Conservation (phyloP, 208 protist species). For the Trypanosoma vivax region DNA sequence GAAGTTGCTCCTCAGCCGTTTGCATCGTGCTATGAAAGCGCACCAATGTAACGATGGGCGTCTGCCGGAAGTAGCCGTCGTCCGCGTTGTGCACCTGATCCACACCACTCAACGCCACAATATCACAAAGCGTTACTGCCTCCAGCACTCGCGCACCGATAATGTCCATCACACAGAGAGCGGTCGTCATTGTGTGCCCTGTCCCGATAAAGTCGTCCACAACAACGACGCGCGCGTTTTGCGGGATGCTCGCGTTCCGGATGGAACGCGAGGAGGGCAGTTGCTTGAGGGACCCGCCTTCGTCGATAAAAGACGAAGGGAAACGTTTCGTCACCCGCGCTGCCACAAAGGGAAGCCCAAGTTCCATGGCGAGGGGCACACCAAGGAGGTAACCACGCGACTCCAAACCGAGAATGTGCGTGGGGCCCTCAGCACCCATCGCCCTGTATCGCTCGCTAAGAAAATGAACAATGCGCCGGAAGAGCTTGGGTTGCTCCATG, state of each 20-base stretch:
- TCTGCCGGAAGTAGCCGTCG: slow-evolving; percentile 30
- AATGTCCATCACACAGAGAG: slow-evolving; percentile 58
- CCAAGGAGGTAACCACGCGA: slow-evolving; percentile 72
- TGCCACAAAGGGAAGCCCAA: slow-evolving; percentile 73
- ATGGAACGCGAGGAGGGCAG: slow-evolving; percentile 37
- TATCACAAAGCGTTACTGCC: slow-evolving; percentile 60
- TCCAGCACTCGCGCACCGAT: slow-evolving; percentile 61
- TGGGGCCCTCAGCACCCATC: slow-evolving; percentile 52
- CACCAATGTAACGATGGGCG: slow-evolving; percentile 74
- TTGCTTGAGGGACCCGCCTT: slow-evolving; percentile 18
- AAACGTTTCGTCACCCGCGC: slow-evolving; percentile 40
- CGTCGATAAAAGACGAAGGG: slow-evolving; percentile 40
- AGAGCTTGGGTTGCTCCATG: slow-evolving; percentile 62
- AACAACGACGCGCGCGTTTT: slow-evolving; percentile 60
- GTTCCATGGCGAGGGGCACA: slow-evolving; percentile 62
- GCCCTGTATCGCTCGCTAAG: slow-evolving; percentile 53
- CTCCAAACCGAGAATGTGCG: slow-evolving; percentile 72
- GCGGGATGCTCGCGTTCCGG: slow-evolving; percentile 51
- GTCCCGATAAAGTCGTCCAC: slow-evolving; percentile 86
- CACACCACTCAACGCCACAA: slow-evolving; percentile 56
- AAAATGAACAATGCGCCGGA: slow-evolving; percentile 54
- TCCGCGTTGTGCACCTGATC: slow-evolving; percentile 48
- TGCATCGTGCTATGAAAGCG: slow-evolving; percentile 38
- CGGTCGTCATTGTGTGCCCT: slow-evolving; percentile 59
- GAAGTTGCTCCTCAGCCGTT: slow-evolving; percentile 10